Base-by-base conservation (phyloP, 1,139 yeast species). In the Taphrina sp. region DNA sequence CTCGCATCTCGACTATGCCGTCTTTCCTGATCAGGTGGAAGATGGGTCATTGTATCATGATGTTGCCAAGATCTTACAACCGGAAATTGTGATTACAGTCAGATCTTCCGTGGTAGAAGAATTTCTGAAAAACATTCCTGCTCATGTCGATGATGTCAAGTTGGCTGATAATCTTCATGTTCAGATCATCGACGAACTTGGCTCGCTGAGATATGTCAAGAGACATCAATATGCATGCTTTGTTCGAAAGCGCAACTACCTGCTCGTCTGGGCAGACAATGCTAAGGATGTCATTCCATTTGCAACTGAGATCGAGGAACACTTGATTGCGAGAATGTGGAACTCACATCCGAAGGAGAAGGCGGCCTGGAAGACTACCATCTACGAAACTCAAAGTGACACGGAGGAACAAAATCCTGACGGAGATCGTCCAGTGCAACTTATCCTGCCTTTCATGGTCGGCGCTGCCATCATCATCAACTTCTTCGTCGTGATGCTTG, bases 221-320 rank as follows among this genome's bases (percentile, higher is more conserved):
- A 57, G 58, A 34, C 55, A 59, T 37, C 62, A 60, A 41, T 57
- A 59, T 33, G 54, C 62, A 2, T 59, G 60, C 7, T 60, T 59
- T 38, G 44, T 60, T 14, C 47, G 60, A 10, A 46, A 47, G 12
- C 59, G 54, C 14, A 43, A 45, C 24, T 59, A 56, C 17, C 52
- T 60, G 1, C 22, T 60, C 3, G 58, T 60, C 24, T 60, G 62
- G 62, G 59, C 61, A 3, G 62, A 60, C 29, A 57, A 57, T 19
- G 60, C 60, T 17, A 43, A 41, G 14, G 31, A 51, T 29, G 39
- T 59, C 22, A 41, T 57, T 17, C 46, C 56, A 2, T 52, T 59
- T 14, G 61, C 61, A 4, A 16, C 49, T 16, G 19, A 10, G 17
- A 42, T 52, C 16, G 56, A 42, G 22, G 56, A 42, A 8, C 37